These are phyloP conservation scores for Agarophyton chilense DNA, from an alignment of 23 red algal genomes.

Conservation along the genomic window DNA sequence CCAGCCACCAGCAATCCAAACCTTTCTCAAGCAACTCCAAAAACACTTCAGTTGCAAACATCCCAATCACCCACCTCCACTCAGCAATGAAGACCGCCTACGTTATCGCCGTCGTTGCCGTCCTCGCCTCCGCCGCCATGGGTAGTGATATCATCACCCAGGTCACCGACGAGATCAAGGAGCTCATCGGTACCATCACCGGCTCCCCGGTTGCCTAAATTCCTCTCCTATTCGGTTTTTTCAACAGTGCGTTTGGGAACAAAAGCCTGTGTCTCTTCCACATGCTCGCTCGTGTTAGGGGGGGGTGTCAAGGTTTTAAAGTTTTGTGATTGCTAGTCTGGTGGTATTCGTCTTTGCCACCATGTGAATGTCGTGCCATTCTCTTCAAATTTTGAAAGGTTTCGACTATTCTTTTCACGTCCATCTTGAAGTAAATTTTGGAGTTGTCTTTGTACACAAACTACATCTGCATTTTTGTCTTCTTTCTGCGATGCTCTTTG, in stretches of 20 bases:
- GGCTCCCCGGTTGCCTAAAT: not conserved
- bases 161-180: not conserved
- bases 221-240: not conserved
- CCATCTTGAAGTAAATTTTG: not conserved
- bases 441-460: no score
- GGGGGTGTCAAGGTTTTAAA: not conserved
- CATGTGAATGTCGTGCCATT: not conserved
- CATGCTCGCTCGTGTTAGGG: not conserved
- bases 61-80: not conserved
- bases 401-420: not conserved
- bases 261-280: not conserved
- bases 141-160: not conserved
- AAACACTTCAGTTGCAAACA: not conserved
- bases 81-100: constrained; percentile 25
- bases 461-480: no score
- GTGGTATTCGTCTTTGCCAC: not conserved
- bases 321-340: constrained; percentile 13
- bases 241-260: not conserved
- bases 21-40: not conserved
- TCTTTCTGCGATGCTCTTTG: no score
- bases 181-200: not conserved
- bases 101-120: constrained; percentile 16
- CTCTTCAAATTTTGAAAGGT: not conserved
- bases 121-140: constrained; percentile 7
- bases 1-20: constrained; percentile 28